Conservation (phyloP, 768 basidiomycete species). For the Lanmaoa pseudosensibilis region DNA sequence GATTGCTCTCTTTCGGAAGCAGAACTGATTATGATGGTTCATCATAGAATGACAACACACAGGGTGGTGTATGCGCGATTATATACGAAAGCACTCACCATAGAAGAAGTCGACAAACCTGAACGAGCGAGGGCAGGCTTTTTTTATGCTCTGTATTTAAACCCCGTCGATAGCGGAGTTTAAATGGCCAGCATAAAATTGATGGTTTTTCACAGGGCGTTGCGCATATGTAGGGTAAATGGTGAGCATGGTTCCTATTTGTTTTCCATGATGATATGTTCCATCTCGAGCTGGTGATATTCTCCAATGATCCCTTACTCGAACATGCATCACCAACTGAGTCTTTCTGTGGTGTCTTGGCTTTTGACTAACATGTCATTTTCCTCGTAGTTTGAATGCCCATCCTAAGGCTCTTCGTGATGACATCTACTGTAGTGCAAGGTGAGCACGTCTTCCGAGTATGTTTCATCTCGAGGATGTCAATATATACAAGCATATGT, state of each 20-base stretch:
- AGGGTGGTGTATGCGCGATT: background rate
- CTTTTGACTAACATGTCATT: constrained; percentile 1
- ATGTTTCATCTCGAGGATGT: constrained; percentile 45
- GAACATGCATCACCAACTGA: constrained; percentile 73
- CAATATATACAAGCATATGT: constrained; percentile 72
- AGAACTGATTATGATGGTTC: constrained; percentile 66
- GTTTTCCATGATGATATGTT: constrained; percentile 60
- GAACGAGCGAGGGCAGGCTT: no score
- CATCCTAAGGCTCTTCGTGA: no score
- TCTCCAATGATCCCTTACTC: constrained; percentile 68
- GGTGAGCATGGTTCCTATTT: constrained; percentile 35
- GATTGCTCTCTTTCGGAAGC: constrained; percentile 78
- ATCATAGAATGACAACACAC: constrained; percentile 37
- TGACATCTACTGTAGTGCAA: background rate
- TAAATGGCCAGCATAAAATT: background rate
- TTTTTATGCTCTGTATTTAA: constrained; percentile 9
- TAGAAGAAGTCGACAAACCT: no score
- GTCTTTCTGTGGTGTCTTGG: constrained; percentile 30
- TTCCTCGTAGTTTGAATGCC: background rate
- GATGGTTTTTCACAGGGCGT: background rate
- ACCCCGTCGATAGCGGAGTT: constrained; percentile 34
- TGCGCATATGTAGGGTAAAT: background rate
- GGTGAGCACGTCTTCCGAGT: constrained; percentile 8
- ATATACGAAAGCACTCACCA: constrained; percentile 16
- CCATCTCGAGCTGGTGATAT: constrained; percentile 74